Base-by-base conservation (phyloP, 345 rosid genomes). In the Salix brachista region DNA sequence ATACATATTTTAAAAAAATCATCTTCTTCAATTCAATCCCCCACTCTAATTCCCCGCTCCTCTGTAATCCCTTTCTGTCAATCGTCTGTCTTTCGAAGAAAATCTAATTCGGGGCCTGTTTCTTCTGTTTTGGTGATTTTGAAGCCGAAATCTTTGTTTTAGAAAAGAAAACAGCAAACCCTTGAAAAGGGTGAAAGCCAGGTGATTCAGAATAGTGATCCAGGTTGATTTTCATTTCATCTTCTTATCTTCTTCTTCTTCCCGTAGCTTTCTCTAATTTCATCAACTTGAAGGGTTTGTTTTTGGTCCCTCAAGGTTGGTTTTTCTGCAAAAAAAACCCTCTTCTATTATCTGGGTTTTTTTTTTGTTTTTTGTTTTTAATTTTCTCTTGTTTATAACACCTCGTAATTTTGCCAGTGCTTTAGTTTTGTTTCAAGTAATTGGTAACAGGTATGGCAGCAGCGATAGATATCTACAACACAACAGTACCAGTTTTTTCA, bases 141-240 rank as follows among this genome's bases (percentile, higher is more conserved):
- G 23, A 66, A 30, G 36, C 6, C 8, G 56, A 64, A 72, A 69
- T 37, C 34, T 62, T 46, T 41, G 16, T 61, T 13, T 5, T 3
- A 8, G 16, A 41, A 81, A 75, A 32, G 65, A 69, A 77, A 50
- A 30, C 72, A 85, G 85, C 88, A 88, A 88, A 83, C 60, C 32
- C 93, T 89, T 87, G 84, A 85, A 77, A 23, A 62, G 34, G 81
- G 79, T 67, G 88, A 83, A 84, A 90, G 89, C 70, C 91, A 89
- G 94, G 86, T 91, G 81, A 92, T 88, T 87, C 95, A 89, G 91
- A 92, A 92, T 82, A 83, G 86, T 85, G 94, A 92, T 92, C 88
- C 83, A 89, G 91, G 69, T 68, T 67, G 12, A 28, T 67, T 65
- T 65, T 75, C 56, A 23, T 26, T 17, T 42, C 32, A 26, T 50